phyloP scores from a whole-genome alignment of 805 yeast genomes.

The Kurtzmaniella cleridarum region DNA sequence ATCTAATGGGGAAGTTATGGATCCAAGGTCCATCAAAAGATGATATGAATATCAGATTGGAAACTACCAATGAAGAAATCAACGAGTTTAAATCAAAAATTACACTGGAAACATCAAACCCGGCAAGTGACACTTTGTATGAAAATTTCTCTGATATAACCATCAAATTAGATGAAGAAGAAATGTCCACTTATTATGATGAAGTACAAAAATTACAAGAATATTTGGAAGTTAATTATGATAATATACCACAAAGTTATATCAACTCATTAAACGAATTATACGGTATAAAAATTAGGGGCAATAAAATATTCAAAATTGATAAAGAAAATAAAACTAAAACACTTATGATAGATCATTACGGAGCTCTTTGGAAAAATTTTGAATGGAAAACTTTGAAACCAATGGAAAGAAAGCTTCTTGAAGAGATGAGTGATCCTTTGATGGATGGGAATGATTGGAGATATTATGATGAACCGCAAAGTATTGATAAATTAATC shows the following conservation, averaged over 20 bases:
- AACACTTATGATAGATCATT: conserved; percentile 26
- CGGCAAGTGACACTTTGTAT: neutral
- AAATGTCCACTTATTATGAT: conserved; percentile 11
- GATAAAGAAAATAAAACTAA: conserved; percentile 8
- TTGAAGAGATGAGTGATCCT: conserved; percentile 62
- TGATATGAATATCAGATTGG: conserved; percentile 24
- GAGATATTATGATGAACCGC: conserved; percentile 62
- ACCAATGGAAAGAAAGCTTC: conserved; percentile 50
- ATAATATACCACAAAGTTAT: conserved; percentile 8
- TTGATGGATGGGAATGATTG: conserved; percentile 52
- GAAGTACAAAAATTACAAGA: conserved; percentile 6
- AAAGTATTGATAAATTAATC: conserved; percentile 51
- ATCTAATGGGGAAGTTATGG: conserved; percentile 82
- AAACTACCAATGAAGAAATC: conserved; percentile 8
- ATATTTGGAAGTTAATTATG: conserved; percentile 4
- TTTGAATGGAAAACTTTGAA: conserved; percentile 15
- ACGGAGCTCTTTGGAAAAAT: conserved; percentile 24
- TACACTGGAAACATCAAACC: neutral
- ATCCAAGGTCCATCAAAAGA: conserved; percentile 77
- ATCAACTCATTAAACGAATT: conserved; percentile 15
- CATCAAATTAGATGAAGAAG: neutral
- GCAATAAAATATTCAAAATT: conserved; percentile 1
- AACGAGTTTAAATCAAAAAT: conserved; percentile 3
- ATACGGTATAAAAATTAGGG: conserved; percentile 14
- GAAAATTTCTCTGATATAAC: neutral